A percentile compares a stretch with the other conserved stretches of the same genome.
Evolutionary conservation across 1,284 basidiomycete species (phyloP).

Genomic region (Ustilago curta): DNA sequence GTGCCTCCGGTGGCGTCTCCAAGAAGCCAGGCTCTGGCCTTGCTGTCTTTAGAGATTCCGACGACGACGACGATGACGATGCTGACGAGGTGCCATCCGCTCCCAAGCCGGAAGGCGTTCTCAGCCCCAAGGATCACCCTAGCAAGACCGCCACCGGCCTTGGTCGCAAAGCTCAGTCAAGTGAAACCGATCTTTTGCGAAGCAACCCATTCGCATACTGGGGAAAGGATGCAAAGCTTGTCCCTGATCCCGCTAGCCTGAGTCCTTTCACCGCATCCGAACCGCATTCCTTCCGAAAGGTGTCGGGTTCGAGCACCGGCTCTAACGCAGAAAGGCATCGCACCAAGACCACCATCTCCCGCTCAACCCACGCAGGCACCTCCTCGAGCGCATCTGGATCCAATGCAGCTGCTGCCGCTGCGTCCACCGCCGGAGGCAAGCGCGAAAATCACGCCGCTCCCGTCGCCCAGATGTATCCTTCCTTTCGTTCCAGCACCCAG

Average conservation of each 20-base stretch:
- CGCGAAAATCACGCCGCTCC: slow-evolving; percentile 61
- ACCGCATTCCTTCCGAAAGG: slow-evolving; percentile 16
- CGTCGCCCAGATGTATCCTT: slow-evolving; percentile 59
- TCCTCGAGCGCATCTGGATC: slow-evolving; percentile 18
- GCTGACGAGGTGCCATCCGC: slow-evolving; percentile 44
- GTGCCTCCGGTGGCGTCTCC: slow-evolving; percentile 41
- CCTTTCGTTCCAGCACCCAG: slow-evolving; percentile 20
- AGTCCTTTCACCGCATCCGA: slow-evolving; percentile 13
- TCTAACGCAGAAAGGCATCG: slow-evolving; percentile 28
- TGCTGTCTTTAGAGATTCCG: slow-evolving; percentile 68
- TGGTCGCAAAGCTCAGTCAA: slow-evolving; percentile 36
- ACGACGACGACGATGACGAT: slow-evolving; percentile 70
- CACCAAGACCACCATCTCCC: slow-evolving; percentile 46
- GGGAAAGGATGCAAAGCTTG: slow-evolving; percentile 46
- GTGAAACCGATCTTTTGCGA: slow-evolving; percentile 60
- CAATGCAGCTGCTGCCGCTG: slow-evolving; percentile 12
- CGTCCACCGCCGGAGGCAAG: slow-evolving; percentile 9
- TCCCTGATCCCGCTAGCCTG: slow-evolving; percentile 32
- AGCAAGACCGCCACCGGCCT: slow-evolving; percentile 20
- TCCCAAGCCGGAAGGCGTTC: slow-evolving; percentile 49
- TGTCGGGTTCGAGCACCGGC: slow-evolving; percentile 19
- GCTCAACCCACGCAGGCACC: slow-evolving; percentile 23
- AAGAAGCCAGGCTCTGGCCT: slow-evolving; percentile 53
- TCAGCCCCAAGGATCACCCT: slow-evolving; percentile 44
- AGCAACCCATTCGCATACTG: slow-evolving; percentile 63